Evolutionary conservation across 257 asterid species (phyloP).

Genomic region (Misopates orontium): DNA sequence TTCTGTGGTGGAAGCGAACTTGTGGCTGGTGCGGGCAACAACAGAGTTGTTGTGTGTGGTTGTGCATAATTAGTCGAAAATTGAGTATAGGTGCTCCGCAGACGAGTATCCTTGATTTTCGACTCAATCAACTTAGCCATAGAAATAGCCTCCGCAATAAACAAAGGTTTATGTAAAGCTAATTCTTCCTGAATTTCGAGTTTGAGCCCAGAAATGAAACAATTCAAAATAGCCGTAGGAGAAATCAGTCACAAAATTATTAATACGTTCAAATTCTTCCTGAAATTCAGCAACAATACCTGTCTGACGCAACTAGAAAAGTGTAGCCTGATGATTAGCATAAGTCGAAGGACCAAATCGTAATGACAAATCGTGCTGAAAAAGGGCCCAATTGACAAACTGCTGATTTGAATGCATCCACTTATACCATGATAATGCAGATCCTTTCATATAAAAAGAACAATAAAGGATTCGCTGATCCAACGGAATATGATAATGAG

Average conservation of each 20-base stretch:
- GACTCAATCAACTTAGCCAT: background rate
- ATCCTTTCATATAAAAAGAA: background rate
- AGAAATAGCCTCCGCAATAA: background rate
- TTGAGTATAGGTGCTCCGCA: background rate
- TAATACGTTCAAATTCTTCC: background rate
- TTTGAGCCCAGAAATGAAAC: background rate
- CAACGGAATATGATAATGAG: background rate
- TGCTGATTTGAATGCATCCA: background rate
- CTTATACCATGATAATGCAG: constrained; percentile 1
- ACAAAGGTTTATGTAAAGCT: background rate
- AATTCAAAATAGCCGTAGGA: background rate
- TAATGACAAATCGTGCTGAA: background rate
- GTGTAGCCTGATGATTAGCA: background rate
- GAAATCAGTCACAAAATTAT: background rate
- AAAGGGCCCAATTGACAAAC: background rate
- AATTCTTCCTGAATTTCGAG: background rate
- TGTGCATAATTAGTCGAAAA: too few relatives aligned
- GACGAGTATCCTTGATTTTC: background rate
- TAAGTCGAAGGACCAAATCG: background rate
- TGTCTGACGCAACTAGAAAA: background rate
- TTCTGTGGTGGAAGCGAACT: background rate
- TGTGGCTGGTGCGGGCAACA: background rate
- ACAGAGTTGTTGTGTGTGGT: background rate
- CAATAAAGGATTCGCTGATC: background rate
- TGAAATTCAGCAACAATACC: background rate